These are phyloP conservation scores for Mortierella sp. DNA, from an alignment of 371 early-diverging fungal species.

Conservation along the genomic window DNA sequence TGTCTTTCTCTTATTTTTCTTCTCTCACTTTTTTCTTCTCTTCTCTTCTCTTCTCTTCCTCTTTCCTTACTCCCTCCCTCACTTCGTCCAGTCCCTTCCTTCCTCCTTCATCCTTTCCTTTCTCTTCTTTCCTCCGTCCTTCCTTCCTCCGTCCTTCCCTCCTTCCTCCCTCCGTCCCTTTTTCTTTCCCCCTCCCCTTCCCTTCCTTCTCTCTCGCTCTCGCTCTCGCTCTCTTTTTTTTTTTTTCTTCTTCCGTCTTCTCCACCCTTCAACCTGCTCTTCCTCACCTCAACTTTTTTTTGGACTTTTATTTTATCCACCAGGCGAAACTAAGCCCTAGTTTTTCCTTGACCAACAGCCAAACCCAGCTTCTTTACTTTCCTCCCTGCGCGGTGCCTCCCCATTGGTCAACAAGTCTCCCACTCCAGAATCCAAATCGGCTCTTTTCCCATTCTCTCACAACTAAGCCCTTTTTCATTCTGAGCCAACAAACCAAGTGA, in stretches of 20 bases:
- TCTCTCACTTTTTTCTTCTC: background rate
- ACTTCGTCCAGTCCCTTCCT: background rate
- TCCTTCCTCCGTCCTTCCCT: background rate
- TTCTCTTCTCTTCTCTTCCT: background rate
- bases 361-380: background rate
- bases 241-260: background rate
- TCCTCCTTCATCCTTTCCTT: background rate
- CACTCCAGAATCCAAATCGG: constrained; percentile 10
- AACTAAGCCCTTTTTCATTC: background rate
- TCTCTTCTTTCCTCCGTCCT: background rate
- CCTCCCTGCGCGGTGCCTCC: constrained; percentile 18
- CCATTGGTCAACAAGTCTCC: constrained; percentile 12
- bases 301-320: background rate
- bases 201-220: background rate
- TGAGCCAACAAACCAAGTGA: background rate
- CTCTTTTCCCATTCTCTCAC: background rate
- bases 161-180: background rate
- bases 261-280: background rate
- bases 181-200: background rate
- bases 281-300: background rate
- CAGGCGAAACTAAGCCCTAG: constrained; percentile 3
- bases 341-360: background rate
- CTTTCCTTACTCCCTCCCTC: background rate
- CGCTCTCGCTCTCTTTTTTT: background rate
- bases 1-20: background rate